phyloP scores from a whole-genome alignment of 2,329 filamentous ascomycete genomes.

The Ceratocystis colombiana region DNA sequence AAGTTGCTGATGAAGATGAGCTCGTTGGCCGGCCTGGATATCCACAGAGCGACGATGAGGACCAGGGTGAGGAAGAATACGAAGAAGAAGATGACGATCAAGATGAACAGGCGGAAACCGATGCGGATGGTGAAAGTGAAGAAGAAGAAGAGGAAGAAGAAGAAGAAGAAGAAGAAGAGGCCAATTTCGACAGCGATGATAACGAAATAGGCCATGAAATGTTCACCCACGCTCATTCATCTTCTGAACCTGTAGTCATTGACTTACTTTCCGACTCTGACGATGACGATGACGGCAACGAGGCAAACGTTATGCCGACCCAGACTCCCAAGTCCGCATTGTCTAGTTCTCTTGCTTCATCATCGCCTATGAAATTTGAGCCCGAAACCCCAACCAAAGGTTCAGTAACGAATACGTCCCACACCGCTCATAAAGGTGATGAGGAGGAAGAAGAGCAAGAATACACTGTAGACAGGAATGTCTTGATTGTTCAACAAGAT shows the following conservation, averaged over 20 bases:
- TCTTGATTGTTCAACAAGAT: constrained; percentile 10
- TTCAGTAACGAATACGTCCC: not conserved
- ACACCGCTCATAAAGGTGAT: constrained; percentile 3
- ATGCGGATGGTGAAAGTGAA: constrained; percentile 14
- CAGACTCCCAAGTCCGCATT: not conserved
- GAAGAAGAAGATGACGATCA: constrained; percentile 16
- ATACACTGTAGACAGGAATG: constrained; percentile 22
- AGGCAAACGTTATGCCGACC: not conserved
- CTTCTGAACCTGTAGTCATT: constrained; percentile 38
- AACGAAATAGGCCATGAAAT: constrained; percentile 15
- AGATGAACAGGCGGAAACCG: constrained; percentile 19
- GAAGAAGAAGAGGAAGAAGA: constrained; percentile 27
- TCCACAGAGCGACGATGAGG: constrained; percentile 15
- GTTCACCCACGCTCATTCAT: constrained; percentile 9
- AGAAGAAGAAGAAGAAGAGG: constrained; percentile 21
- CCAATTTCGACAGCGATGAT: constrained; percentile 9
- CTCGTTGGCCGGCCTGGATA: constrained; percentile 14
- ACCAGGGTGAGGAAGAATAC: constrained; percentile 20
- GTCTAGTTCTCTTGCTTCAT: not conserved
- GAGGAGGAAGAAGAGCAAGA: constrained; percentile 11
- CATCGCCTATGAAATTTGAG: not conserved
- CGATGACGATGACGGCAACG: constrained; percentile 32
- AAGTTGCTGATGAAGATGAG: constrained; percentile 21
- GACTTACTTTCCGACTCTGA: constrained; percentile 41
- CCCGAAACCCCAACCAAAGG: not conserved